Percentiles rank a stretch among this genome's conserved stretches.
Evolutionary conservation across 2,329 filamentous ascomycete species (phyloP).

Genomic region (Nakataea oryzae): DNA sequence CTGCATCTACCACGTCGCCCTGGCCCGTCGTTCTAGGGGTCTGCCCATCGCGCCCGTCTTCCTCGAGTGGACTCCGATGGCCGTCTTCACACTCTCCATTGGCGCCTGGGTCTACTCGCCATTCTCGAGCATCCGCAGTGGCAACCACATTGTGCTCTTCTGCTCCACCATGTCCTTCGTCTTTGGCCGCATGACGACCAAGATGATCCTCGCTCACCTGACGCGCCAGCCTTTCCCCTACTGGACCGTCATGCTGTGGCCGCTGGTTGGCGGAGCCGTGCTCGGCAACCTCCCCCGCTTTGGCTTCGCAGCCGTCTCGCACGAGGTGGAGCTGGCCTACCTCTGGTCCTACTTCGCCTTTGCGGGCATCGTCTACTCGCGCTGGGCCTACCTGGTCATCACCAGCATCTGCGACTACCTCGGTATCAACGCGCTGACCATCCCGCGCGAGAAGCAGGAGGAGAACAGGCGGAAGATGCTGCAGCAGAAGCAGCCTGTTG

Average conservation of each 20-base stretch:
- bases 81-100: slow-evolving; percentile 65
- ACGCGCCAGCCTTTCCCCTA: slow-evolving; percentile 90
- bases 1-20: slow-evolving; percentile 77
- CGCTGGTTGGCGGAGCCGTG: slow-evolving; percentile 75
- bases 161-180: slow-evolving; percentile 94
- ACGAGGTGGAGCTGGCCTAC: slow-evolving; percentile 64
- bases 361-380: slow-evolving; percentile 74
- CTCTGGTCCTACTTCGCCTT: slow-evolving; percentile 78
- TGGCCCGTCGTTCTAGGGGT: slow-evolving; percentile 60
- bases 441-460: slow-evolving; percentile 52
- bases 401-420: slow-evolving; percentile 85
- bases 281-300: slow-evolving; percentile 74
- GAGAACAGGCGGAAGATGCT: slow-evolving; percentile 34
- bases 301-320: slow-evolving; percentile 53
- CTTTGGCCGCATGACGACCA: slow-evolving; percentile 96
- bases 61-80: slow-evolving; percentile 87
- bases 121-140: slow-evolving; percentile 66
- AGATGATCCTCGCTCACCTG: slow-evolving; percentile 94
- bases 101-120: slow-evolving; percentile 84
- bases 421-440: slow-evolving; percentile 90
- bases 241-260: slow-evolving; percentile 87
- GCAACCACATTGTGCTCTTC: slow-evolving; percentile 87
- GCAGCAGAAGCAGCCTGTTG: slow-evolving; percentile 13
- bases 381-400: slow-evolving; percentile 87
- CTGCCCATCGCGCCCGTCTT: slow-evolving; percentile 75